Conservation (phyloP, 2,329 filamentous ascomycete genomes). For the Xylariaceae sp. region DNA sequence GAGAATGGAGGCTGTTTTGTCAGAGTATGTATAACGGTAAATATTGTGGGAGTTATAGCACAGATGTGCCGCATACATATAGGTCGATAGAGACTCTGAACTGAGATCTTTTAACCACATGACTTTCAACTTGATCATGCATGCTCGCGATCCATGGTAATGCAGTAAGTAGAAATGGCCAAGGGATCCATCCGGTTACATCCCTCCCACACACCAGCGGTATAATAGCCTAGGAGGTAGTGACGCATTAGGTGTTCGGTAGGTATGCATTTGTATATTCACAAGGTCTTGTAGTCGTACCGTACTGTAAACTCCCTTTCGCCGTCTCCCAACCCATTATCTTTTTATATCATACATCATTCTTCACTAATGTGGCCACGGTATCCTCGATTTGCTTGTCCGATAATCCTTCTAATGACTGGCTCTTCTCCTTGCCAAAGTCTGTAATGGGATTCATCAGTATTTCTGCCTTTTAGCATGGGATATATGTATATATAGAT, state of each 20-base stretch:
- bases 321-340: neutral
- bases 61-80: no score
- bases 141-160: no score
- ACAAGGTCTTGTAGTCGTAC: constrained; percentile 4
- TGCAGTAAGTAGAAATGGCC: no score
- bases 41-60: no score
- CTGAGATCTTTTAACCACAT: no score
- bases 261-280: constrained; percentile 8
- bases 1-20: no score
- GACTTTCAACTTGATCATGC: no score
- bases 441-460: constrained; percentile 42
- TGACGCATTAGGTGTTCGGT: constrained; percentile 1
- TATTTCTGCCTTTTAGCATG: constrained; percentile 8
- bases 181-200: no score
- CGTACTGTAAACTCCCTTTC: constrained; percentile 1
- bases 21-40: no score
- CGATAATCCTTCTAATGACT: constrained; percentile 58
- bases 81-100: no score
- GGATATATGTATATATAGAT: no score
- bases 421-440: constrained; percentile 59
- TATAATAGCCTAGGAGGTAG: neutral
- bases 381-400: constrained; percentile 66
- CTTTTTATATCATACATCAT: constrained; percentile 32
- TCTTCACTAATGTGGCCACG: constrained; percentile 58
- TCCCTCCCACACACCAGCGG: no score